Base-by-base conservation (phyloP, 768 basidiomycete genomes). In the Chalciporus piperatus region DNA sequence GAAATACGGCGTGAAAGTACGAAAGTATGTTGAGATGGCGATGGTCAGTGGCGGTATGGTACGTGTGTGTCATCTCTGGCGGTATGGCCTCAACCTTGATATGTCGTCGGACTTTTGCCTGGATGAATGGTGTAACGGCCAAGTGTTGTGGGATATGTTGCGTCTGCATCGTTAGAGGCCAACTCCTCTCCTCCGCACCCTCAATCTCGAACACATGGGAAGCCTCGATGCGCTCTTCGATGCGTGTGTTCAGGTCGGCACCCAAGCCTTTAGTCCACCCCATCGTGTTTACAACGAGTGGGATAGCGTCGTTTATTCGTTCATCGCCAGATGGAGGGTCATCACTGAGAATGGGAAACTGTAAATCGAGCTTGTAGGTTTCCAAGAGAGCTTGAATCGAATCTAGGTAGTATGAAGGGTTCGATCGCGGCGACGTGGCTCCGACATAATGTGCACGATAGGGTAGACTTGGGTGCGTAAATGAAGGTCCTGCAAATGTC, bases 221-320 rank as follows among this genome's bases (percentile, higher is more conserved):
- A 81, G 90, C 81, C 20, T 79, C 74, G 5, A 83, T 70, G 30
- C 84, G 70, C 10, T 78, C 78, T 58, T 94, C 85, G 43, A 99
- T 85, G 55, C 79, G 80, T 13, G 64, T 65, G 2, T 83, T 80
- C 11, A 98, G 71, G 59, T 96, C 90, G 14, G 83, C 85, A 3
- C 96, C 96, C 3, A 97, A 81, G 7, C 96, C 96, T 66, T 95
- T 98, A 6, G 81, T 81, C 96, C 96, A 99, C 2, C 96, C 96
- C 84, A 96, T 95, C 0, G 91, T 98, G 65, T 98, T 99, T 47
- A 98, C 80, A 14, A 98, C 82, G 16, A 98, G 80, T 0, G 96
- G 96, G 5, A 94, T 81, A 23, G 70, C 54, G 44, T 87, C 83
- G 6, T 64, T 59, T 20, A 87, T 76, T 38, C 79, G 75, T 27